A percentile compares a stretch with the other conserved stretches of the same genome.
Conservation (phyloP, 257 asterid genomes). For the Paulownia fortunei region DNA sequence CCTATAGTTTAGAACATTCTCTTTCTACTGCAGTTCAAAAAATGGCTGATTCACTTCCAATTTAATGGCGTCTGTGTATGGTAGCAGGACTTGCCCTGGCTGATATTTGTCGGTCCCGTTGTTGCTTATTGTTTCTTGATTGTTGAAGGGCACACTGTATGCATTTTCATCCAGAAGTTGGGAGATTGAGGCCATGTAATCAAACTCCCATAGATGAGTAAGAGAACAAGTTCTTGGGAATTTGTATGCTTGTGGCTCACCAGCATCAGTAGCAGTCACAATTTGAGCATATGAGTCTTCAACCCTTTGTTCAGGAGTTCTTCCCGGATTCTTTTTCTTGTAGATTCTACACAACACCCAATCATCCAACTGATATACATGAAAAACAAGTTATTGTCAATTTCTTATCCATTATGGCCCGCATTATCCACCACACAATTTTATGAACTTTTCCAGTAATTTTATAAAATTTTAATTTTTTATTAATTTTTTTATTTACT, state of each 20-base stretch:
- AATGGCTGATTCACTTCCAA: conserved; percentile 44
- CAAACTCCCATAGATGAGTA: conserved; percentile 77
- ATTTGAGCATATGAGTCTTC: conserved; percentile 48
- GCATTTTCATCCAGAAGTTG: conserved; percentile 61
- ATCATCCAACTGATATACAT: conserved; percentile 75
- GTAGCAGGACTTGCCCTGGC: conserved; percentile 40
- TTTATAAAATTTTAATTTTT: too few relatives aligned
- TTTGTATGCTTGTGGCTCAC: conserved; percentile 44
- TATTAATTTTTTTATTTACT: too few relatives aligned
- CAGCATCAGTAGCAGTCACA: conserved; percentile 23
- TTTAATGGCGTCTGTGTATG: conserved; percentile 37
- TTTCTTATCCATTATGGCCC: not conserved
- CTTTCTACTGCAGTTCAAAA: conserved; percentile 47
- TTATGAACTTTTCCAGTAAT: too few relatives aligned
- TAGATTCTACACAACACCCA: conserved; percentile 97
- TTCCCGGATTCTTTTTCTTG: conserved; percentile 72
- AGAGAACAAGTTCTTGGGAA: conserved; percentile 69
- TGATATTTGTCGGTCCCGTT: conserved; percentile 32
- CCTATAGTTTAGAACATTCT: not conserved
- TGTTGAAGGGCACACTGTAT: conserved; percentile 31
- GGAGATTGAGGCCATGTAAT: conserved; percentile 66
- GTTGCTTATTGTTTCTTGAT: conserved; percentile 38
- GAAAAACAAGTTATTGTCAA: not conserved
- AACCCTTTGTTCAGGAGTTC: conserved; percentile 30
- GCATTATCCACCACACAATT: not conserved